Base-by-base conservation (phyloP, 129 eudicot species). In the Arctium lappa region DNA sequence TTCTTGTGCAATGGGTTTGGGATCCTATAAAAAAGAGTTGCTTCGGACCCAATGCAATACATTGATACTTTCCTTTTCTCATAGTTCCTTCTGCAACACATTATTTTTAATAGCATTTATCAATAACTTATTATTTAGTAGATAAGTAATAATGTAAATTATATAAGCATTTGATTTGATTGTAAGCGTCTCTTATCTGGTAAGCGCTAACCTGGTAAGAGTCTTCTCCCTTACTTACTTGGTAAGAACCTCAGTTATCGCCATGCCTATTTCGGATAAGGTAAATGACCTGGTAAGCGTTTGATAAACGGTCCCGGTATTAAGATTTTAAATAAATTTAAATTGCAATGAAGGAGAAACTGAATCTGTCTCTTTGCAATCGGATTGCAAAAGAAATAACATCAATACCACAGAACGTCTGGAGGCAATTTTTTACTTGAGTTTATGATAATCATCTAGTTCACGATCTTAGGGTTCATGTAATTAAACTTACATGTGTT, bases 1-100 rank as follows among this genome's bases (percentile, higher is more conserved):
- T 80, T 39, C 89, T 91, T 60, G 90, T 91, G 81, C 95, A 91
- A 63, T 91, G 92, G 91, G 88, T 91, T 76, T 91, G 95, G 95
- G 76, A 87, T 60, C 95, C 91, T 72, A 86, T 84, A 34, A 86
- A 65, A 83, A 87, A 62, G 80, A 87, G 91, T 78, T 91, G 95
- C 83, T 89, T 85, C 81, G 95, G 95, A 71, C 92, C 94, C 46
- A 91, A 87, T 89, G 94, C 92, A 5, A 40, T 85, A 88, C 90
- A 84, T 77, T 88, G 73, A 77, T 63, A 75, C 38, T 75, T 69
- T 56, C 18, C 65, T 0, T 56, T 56, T 56, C 5, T 16, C 12
- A 56, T 0, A 15, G 4, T 56, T 56, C 27, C 7, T 4, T 15
- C 16, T 15, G 65, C 1, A 56, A 56, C 16, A 56, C 5, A 15